phyloP scores from a whole-genome alignment of 2,329 filamentous ascomycete species.

The Alternaria sp. region DNA sequence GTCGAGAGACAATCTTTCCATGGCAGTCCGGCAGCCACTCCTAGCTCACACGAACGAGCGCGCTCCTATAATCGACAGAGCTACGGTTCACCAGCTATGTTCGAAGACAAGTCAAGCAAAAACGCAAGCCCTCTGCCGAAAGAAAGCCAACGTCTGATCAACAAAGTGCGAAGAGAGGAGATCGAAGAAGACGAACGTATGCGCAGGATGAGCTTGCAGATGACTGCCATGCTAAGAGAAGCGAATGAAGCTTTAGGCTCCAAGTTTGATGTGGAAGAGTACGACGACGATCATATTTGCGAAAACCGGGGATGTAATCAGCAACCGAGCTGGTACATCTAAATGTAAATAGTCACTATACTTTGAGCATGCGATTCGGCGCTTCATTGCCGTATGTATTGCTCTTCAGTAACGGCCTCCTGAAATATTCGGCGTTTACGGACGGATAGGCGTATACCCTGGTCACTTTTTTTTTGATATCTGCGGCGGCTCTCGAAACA shows the following conservation, averaged over 20 bases:
- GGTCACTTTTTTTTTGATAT: constrained; percentile 1
- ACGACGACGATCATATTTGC: constrained; percentile 32
- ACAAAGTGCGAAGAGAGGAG: constrained; percentile 76
- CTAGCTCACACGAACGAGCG: constrained; percentile 27
- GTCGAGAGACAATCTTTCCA: constrained; percentile 33
- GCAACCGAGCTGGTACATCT: constrained; percentile 9
- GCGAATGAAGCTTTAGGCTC: constrained; percentile 81
- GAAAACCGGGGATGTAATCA: constrained; percentile 7
- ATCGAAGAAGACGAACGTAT: constrained; percentile 81
- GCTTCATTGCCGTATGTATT: not conserved
- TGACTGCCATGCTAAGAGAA: constrained; percentile 88
- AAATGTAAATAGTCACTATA: not conserved
- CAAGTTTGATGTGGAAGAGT: constrained; percentile 53
- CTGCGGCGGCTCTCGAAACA: constrained; percentile 3
- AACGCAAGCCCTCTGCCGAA: constrained; percentile 54
- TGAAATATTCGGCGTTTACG: not conserved
- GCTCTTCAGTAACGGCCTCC: not conserved
- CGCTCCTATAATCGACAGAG: constrained; percentile 44
- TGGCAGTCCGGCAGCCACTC: constrained; percentile 20
- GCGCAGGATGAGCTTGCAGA: constrained; percentile 76
- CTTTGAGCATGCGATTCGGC: not conserved
- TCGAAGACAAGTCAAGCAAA: constrained; percentile 32
- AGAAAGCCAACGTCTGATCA: constrained; percentile 78
- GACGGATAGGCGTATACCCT: constrained; percentile 3
- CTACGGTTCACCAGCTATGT: constrained; percentile 43